Base-by-base conservation (phyloP, 2,329 filamentous ascomycete genomes). In the Aspergillus luchuensis region DNA sequence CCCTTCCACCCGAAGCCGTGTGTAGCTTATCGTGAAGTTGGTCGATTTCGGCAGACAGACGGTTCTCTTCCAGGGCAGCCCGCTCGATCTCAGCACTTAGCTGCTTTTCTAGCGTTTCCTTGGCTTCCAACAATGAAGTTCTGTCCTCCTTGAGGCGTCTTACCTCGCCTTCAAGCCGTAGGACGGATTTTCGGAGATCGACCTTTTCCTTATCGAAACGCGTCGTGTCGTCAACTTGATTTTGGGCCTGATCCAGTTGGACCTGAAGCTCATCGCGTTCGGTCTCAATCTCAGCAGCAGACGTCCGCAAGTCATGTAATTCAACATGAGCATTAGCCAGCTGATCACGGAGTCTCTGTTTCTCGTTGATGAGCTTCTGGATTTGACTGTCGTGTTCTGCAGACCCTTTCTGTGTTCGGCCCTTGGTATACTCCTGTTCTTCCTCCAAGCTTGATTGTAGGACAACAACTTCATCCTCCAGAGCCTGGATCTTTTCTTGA, bases 401-500 rank as follows among this genome's bases (percentile, higher is more conserved):
- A 13, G 88, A 78, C 58, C 86, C 84, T 62, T 81, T 81, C 66
- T 82, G 84, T 45, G 87, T 75, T 43, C 84, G 82, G 30, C 82
- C 79, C 51, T 85, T 84, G 5, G 84, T 83, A 60, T 85, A 83
- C 64, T 89, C 85, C 47, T 84, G 83, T 71, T 89, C 88, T 61
- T 89, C 84, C 53, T 90, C 87, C 47, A 89, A 75, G 39, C 83
- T 85, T 21, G 82, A 81, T 72, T 92, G 89, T 13, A 93, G 77
- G 28, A 91, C 85, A 56, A 91, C 87, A n/a, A 92, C 82, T 71
- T 92, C 90, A 65, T 92, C 90, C 71, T 93, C 89, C 19, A 93
- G 74, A 7, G 83, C 82, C 59, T 89, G 85, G 2, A 88, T 80
- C 72, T 87, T 91, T 65, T 90, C 88, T 52, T 81, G 80, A 61